Conservation (phyloP, 495 filamentous ascomycete species). For the Endocarpon pusillum region DNA sequence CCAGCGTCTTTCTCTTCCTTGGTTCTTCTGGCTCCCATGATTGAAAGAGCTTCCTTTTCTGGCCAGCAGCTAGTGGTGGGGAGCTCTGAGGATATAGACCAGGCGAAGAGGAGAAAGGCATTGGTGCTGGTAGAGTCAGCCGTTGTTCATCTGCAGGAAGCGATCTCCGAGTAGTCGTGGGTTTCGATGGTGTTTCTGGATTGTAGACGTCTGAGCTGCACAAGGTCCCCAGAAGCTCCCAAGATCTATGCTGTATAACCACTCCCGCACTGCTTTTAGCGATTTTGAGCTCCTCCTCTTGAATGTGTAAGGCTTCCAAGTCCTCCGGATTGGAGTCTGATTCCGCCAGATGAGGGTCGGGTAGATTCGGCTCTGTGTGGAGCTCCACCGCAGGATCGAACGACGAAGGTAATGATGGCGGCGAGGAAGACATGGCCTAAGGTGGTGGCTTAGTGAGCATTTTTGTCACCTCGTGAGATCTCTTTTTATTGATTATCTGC, state of each 20-base stretch:
- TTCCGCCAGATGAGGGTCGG: constrained; percentile 8
- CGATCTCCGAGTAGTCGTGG: constrained; percentile 11
- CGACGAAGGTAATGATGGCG: constrained; percentile 24
- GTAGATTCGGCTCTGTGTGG: constrained; percentile 24
- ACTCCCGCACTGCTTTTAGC: constrained; percentile 31
- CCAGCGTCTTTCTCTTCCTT: constrained; percentile 25
- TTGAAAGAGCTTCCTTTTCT: constrained; percentile 33
- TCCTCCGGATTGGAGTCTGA: constrained; percentile 39
- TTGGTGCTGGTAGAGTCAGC: constrained; percentile 1
- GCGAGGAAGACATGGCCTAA: too few species aligned
- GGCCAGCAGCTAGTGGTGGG: constrained; percentile 22
- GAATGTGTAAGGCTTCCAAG: constrained; percentile 36
- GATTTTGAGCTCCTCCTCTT: constrained; percentile 29
- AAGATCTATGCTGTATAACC: constrained; percentile 47
- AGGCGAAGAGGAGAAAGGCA: constrained; percentile 33
- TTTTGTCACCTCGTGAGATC: too few species aligned
- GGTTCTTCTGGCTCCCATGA: constrained; percentile 19
- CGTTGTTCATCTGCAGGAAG: too few species aligned
- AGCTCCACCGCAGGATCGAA: constrained; percentile 37
- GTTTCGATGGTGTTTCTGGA: constrained; percentile 28
- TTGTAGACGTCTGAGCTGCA: constrained; percentile 42
- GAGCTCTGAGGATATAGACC: constrained; percentile 38
- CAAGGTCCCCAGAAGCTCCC: constrained; percentile 41
- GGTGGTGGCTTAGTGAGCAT: too few species aligned
- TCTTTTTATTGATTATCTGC: too few species aligned